Conservation (phyloP, 495 filamentous ascomycete genomes). For the Aspergillus affinis region DNA sequence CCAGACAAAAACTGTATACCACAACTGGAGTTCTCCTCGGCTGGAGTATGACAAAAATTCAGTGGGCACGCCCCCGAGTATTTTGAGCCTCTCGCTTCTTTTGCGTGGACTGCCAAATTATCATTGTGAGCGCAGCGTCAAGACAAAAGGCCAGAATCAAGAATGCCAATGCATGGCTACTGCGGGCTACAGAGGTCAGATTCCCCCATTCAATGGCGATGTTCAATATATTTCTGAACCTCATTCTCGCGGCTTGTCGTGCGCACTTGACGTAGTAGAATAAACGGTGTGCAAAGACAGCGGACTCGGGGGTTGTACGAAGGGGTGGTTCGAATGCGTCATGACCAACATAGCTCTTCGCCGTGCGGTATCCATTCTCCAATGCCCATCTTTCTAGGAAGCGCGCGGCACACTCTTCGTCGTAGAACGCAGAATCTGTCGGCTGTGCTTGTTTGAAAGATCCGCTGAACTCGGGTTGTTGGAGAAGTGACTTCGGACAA, state of each 20-base stretch:
- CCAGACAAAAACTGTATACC: neutral
- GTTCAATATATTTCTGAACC: neutral
- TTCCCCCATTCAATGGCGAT: neutral
- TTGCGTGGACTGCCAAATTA: neutral
- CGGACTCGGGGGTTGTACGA: neutral
- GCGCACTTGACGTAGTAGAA: neutral
- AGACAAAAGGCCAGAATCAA: neutral
- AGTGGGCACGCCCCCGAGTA: no score
- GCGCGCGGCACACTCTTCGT: neutral
- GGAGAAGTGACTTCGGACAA: neutral
- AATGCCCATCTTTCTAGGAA: neutral
- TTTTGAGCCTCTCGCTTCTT: no score
- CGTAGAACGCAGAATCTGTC: neutral
- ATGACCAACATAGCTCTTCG: neutral
- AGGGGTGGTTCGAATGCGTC: neutral
- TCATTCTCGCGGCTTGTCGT: neutral
- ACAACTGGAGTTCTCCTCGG: no score
- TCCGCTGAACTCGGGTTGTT: neutral
- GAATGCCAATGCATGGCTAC: neutral
- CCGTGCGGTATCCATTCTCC: neutral
- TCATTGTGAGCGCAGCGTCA: neutral
- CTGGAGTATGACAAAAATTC: no score
- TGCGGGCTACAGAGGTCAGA: neutral
- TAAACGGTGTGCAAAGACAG: neutral
- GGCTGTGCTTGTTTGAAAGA: neutral